phyloP scores from a whole-genome alignment of 192 early-diverging fungal species.

The Coemansia sp. region DNA sequence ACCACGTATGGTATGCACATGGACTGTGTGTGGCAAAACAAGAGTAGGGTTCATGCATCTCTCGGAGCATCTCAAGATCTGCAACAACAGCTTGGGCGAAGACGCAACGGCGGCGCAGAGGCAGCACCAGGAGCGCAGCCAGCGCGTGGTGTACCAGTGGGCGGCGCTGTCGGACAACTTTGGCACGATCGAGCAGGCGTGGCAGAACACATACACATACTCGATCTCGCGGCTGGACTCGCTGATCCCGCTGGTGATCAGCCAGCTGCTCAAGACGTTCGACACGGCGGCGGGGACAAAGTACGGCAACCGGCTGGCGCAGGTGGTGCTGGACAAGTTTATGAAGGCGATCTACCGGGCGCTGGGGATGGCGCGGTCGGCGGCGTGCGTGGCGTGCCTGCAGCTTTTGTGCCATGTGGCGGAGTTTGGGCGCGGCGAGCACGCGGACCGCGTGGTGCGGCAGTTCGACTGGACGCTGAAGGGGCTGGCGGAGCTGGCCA shows the following conservation, averaged over 20 bases:
- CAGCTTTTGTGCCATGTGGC: conserved; percentile 37
- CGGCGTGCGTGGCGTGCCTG: conserved; percentile 30
- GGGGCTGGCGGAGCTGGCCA: conserved; percentile 15
- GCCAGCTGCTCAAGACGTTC: conserved; percentile 19
- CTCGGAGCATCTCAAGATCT: conserved; percentile 47
- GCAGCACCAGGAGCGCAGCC: conserved; percentile 23
- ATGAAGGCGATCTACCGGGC: conserved; percentile 31
- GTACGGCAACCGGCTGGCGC: conserved; percentile 24
- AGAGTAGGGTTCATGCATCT: conserved; percentile 45
- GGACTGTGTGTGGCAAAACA: too few species aligned
- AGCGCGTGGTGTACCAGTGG: conserved; percentile 47
- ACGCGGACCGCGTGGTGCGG: conserved; percentile 28
- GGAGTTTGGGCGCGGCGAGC: conserved; percentile 31
- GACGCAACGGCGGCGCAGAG: conserved; percentile 6
- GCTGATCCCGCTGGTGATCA: conserved; percentile 21
- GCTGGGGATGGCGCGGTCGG: conserved; percentile 30
- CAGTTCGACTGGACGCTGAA: conserved; percentile 46
- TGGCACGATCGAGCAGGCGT: conserved; percentile 16
- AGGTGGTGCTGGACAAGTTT: conserved; percentile 28
- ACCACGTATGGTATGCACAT: too few species aligned
- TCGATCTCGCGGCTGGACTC: conserved; percentile 25
- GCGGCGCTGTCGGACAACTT: conserved; percentile 28
- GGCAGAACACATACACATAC: conserved; percentile 25
- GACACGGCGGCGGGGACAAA: conserved; percentile 17
- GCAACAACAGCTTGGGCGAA: conserved; percentile 15